phyloP scores from a whole-genome alignment of 768 basidiomycete genomes.

The Myochromella boudieri region DNA sequence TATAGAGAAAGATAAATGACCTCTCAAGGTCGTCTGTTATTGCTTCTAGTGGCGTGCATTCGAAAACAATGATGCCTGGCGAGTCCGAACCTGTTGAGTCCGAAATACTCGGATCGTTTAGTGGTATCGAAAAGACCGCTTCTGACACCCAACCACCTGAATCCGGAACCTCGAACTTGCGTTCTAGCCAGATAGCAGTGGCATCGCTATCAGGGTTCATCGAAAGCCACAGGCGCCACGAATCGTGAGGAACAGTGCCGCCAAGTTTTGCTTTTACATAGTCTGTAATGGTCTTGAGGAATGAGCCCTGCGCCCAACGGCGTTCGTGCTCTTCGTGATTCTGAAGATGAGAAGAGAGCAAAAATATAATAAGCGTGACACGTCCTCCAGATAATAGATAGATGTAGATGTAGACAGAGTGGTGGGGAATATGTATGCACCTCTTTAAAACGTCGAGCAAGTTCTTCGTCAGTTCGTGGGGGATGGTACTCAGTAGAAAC shows the following conservation, averaged over 20 bases:
- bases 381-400: slow-evolving; percentile 8
- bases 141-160: slow-evolving; percentile 66
- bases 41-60: slow-evolving; percentile 67
- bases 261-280: slow-evolving; percentile 34
- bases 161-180: slow-evolving; percentile 68
- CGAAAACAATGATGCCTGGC: slow-evolving; percentile 75
- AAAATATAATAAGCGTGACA: slow-evolving; percentile 19
- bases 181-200: slow-evolving; percentile 79
- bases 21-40: slow-evolving; percentile 65
- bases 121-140: slow-evolving; percentile 59
- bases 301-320: slow-evolving; percentile 76
- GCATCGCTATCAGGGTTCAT: slow-evolving; percentile 70
- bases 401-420: slow-evolving; percentile 14
- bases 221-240: slow-evolving; percentile 75
- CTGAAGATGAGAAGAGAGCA: slow-evolving; percentile 34
- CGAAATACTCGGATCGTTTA: slow-evolving; percentile 27
- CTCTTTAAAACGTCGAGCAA: slow-evolving; percentile 67
- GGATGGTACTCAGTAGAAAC: slow-evolving; percentile 46
- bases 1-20: slow-evolving; percentile 33
- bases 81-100: slow-evolving; percentile 29
- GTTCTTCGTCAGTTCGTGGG: slow-evolving; percentile 62
- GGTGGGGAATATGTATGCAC: slow-evolving; percentile 37
- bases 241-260: slow-evolving; percentile 28
- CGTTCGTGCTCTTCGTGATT: slow-evolving; percentile 70
- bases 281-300: slow-evolving; percentile 48